phyloP scores from a whole-genome alignment of 805 yeast species.

The Saccharomycopsis oosterbeekiorum region DNA sequence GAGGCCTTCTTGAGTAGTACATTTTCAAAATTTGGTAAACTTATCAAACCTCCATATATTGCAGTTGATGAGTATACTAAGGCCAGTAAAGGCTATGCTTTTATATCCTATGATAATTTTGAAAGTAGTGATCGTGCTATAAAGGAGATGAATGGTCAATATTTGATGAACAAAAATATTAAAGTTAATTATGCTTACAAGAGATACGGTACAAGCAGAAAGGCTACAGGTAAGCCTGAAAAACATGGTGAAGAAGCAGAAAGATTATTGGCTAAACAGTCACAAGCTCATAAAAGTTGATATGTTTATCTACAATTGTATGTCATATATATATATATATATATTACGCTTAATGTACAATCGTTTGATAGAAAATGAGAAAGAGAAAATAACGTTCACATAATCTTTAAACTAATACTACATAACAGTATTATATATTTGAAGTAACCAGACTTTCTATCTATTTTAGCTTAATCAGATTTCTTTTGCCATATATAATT shows the following conservation, averaged over 20 bases:
- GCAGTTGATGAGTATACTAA: slow-evolving; percentile 37
- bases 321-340: slow-evolving; percentile 18
- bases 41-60: slow-evolving; percentile 41
- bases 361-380: background rate
- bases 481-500: slow-evolving; percentile 3
- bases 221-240: slow-evolving; percentile 35
- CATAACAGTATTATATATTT: background rate
- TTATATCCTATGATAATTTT: slow-evolving; percentile 53
- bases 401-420: too few species aligned
- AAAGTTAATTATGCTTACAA: slow-evolving; percentile 64
- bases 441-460: background rate
- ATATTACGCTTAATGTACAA: background rate
- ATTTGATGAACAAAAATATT: slow-evolving; percentile 57
- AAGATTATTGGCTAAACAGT: slow-evolving; percentile 57
- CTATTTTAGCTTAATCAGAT: background rate
- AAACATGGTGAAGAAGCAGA: slow-evolving; percentile 77
- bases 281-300: slow-evolving; percentile 22
- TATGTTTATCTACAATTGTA: background rate
- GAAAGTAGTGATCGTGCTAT: slow-evolving; percentile 66
- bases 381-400: background rate
- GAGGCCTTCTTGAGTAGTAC: slow-evolving; percentile 43
- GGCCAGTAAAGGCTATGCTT: slow-evolving; percentile 51
- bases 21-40: slow-evolving; percentile 59
- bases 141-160: slow-evolving; percentile 54
- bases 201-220: slow-evolving; percentile 25